Evolutionary conservation across 306 rosid genomes (phyloP).

Genomic region (Lupinus albus): DNA sequence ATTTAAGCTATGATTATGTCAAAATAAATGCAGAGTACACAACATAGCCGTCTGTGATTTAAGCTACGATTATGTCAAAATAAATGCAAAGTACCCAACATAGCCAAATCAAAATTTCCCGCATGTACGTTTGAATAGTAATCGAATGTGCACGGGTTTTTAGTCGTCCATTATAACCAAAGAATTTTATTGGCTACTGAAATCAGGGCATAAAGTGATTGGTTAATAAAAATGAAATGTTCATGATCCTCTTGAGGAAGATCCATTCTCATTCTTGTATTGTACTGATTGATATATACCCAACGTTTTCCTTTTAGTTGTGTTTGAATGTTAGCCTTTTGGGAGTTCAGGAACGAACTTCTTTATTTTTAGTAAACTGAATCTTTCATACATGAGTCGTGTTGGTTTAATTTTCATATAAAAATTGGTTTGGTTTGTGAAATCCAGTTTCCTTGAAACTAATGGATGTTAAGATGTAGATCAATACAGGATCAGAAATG

Average conservation of each 20-base stretch:
- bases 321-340: too few relatives aligned
- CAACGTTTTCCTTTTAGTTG: too few relatives aligned
- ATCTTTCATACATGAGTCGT: too few relatives aligned
- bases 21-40: conserved; percentile 93
- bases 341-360: too few relatives aligned
- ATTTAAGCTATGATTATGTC: conserved; percentile 83
- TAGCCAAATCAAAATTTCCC: conserved; percentile 31
- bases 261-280: not conserved
- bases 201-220: too few relatives aligned
- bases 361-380: too few relatives aligned
- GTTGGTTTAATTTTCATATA: too few relatives aligned
- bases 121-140: not conserved
- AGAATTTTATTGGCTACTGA: not conserved
- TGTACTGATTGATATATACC: not conserved
- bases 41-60: conserved; percentile 79
- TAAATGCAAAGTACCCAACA: conserved; percentile 87
- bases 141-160: not conserved
- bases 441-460: too few relatives aligned
- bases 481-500: too few relatives aligned
- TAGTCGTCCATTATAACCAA: not conserved
- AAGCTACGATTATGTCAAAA: conserved; percentile 85
- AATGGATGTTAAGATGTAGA: too few relatives aligned
- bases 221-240: not conserved
- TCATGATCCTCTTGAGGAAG: not conserved
- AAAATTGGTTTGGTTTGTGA: too few relatives aligned